Evolutionary conservation across 2,329 filamentous ascomycete species (phyloP), one percentile per base, ranked within the genome.

Genomic region (Trichoderma endophyticum): DNA sequence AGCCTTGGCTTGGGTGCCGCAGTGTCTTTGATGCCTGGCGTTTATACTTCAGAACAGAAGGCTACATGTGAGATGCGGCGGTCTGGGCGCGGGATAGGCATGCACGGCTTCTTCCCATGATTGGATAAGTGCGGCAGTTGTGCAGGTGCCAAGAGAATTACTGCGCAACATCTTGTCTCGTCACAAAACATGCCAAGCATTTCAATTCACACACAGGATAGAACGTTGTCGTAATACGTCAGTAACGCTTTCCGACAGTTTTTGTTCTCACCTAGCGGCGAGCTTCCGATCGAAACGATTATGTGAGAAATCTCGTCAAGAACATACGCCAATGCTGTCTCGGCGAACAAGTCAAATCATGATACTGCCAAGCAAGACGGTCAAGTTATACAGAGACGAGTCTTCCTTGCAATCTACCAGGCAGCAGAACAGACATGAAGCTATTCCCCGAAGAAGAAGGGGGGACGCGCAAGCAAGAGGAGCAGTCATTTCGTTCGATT

Each of bases 11-110:
- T 54, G 67, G 36, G 5, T 30, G 15, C 39, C 15, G 43, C 15
- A 24, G 48, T 62, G 67, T 62, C 57, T 54, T 32, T 63, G 67
- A 36, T 70, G 43, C 59, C 59, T 70, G 43, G 39, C 7, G n/a
- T 34, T 39, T n/a, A 15, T 15, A 30, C 28, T 28, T 26, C 6
- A 36, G 6, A 54, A 6, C 26, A 32, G 12, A 21, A 36, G 21
- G 28, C 28, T n/a, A 61, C 15, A 4, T 15, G 36, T 36, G 30
- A 39, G 15, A 34, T 21, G 28, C 18, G n/a, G 21, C 56, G 67
- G 39, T n/a, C 67, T 62, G 28, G 57, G 36, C 56, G 28, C 18
- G 15, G 67, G 15, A 67, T 57, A 15, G 34, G 3, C 34, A 36
- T 43, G 11, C n/a, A 21, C 12, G 15, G 21, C 32, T 54, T 8